Base-by-base conservation (phyloP, 2,329 filamentous ascomycete species). In the Colletotrichum ledebouriae region DNA sequence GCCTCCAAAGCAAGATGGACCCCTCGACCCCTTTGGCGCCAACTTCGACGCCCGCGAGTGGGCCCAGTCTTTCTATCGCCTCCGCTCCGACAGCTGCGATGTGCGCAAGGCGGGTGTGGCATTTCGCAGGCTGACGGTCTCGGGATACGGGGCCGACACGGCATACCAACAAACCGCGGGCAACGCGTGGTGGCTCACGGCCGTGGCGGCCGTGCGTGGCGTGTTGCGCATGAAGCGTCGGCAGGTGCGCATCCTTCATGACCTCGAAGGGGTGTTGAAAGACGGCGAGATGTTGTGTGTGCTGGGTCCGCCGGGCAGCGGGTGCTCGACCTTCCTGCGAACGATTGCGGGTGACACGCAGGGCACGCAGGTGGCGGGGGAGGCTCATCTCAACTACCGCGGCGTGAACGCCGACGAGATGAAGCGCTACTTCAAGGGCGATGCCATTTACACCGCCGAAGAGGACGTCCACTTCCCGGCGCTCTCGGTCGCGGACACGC, bases 291-390 rank as follows among this genome's bases (percentile, higher is more conserved):
- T 88, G 83, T 76, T 88, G 29, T 82, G 86, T 22, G 86, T 88
- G 12, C 80, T 89, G 10, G 86, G 86, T 17, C 85, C 85, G 49
- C 86, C 87, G 3, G 80, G 80, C 6, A 73, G 76, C 1, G 87
- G 87, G n/a, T 93, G 90, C 72, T 89, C 89, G 12, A 92, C 90
- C 1, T 89, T 92, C 71, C 79, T 92, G 61, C 92, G 91, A 75
- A 88, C 88, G 0, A 82, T 91, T 53, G 84, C 88, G 6, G 88
- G 89, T 56, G 87, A 90, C 73, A 89, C 86, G 0, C 84, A 90
- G 68, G 89, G 89, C 17, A 85, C 90, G 72, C 82, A 82, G 15
- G 33, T 71, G 7, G 41, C 41, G 11, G 56, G 67, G 4, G 39
- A 50, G 4, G 29, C 67, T 6, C 46, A 55, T 7, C 58, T 71